Evolutionary conservation across 352 stramenopile genomes (phyloP).

Genomic region (Pythium folliculosum): DNA sequence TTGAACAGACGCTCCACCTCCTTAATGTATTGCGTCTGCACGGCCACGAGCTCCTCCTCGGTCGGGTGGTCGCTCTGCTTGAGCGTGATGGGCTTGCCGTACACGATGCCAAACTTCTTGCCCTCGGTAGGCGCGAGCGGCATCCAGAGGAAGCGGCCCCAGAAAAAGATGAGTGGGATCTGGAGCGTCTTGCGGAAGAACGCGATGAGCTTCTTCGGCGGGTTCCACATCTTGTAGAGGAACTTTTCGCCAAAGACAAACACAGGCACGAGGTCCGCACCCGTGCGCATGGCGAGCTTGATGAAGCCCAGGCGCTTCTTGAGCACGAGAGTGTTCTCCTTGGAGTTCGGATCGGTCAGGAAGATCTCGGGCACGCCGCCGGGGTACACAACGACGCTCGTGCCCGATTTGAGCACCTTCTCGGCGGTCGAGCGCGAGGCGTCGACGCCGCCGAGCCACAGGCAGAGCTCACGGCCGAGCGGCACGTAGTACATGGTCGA

Average conservation of each 20-base stretch:
- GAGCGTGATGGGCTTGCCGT: constrained; percentile 68
- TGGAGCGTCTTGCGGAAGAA: constrained; percentile 73
- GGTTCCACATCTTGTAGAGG: constrained; percentile 80
- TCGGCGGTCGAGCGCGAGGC: constrained; percentile 70
- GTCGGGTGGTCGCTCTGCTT: constrained; percentile 52
- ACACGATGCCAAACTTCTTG: constrained; percentile 75
- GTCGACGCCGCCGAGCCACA: constrained; percentile 75
- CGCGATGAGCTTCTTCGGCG: constrained; percentile 54
- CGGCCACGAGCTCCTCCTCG: constrained; percentile 51
- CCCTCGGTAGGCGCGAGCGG: constrained; percentile 52
- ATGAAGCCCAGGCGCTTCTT: constrained; percentile 83
- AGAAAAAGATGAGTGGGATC: constrained; percentile 80
- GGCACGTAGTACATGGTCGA: constrained; percentile 77
- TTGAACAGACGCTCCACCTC: constrained; percentile 65
- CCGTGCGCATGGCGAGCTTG: constrained; percentile 77
- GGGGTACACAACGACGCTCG: constrained; percentile 76
- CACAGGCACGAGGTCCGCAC: constrained; percentile 69
- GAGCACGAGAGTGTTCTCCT: constrained; percentile 70
- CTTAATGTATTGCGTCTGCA: constrained; percentile 62
- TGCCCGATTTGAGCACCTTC: constrained; percentile 68
- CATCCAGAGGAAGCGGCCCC: constrained; percentile 82
- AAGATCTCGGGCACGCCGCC: constrained; percentile 82
- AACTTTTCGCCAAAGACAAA: constrained; percentile 85
- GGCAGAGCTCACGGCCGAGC: constrained; percentile 59
- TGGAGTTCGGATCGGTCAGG: constrained; percentile 67